A percentile compares a stretch with the other conserved stretches of the same genome.
Conservation (phyloP, 768 basidiomycete genomes). For the Dioszegia aurantiaca region DNA sequence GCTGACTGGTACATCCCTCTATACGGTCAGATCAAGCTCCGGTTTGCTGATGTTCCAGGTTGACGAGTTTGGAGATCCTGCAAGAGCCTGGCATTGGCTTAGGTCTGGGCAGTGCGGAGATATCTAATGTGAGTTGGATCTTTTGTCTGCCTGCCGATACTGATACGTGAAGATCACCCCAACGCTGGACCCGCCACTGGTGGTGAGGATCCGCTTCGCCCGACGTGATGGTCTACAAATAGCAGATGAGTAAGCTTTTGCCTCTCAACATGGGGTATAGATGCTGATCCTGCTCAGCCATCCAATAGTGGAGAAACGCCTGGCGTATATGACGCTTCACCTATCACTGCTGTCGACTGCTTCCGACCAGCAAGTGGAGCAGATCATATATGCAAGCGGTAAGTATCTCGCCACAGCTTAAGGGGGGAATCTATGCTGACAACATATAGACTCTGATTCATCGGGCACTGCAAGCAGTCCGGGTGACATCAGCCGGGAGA, state of each 20-base stretch:
- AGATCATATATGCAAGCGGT: not conserved
- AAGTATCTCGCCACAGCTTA: not conserved
- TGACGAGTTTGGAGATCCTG: not conserved
- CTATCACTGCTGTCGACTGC: not conserved
- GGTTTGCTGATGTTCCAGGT: constrained; percentile 1
- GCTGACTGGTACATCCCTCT: constrained; percentile 6
- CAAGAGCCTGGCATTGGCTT: not conserved
- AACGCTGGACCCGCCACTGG: constrained; percentile 6
- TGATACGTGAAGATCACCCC: not conserved
- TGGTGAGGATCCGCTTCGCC: not conserved
- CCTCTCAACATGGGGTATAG: not conserved
- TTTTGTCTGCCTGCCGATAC: not conserved
- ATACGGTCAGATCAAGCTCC: not conserved
- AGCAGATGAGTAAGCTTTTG: not conserved
- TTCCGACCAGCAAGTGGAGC: not conserved
- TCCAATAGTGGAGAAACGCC: not conserved
- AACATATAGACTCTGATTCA: no score
- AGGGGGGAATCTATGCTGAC: no score
- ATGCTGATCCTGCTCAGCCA: constrained; percentile 1
- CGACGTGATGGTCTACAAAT: not conserved
- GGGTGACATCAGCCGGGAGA: no score
- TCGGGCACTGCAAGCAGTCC: no score
- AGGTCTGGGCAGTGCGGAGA: not conserved
- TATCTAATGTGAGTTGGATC: not conserved
- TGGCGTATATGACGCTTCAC: constrained; percentile 8